Conservation (phyloP, 2,329 filamentous ascomycete species). For the Arthrinium phaeospermum region DNA sequence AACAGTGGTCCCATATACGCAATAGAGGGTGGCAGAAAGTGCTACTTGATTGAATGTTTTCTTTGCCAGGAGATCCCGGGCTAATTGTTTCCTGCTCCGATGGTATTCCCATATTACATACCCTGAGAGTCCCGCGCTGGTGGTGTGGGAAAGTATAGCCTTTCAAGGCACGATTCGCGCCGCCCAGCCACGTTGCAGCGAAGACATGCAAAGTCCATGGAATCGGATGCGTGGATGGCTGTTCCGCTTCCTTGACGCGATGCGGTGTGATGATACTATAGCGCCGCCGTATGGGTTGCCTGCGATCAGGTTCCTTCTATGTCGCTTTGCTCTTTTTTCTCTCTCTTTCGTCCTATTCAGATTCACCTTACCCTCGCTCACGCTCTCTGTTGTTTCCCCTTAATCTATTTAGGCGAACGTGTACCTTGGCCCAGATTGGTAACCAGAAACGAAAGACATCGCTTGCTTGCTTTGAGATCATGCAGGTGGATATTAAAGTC, state of each 20-base stretch:
- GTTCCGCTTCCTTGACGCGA: not conserved
- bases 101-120: not conserved
- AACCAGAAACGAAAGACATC: conserved; percentile 40
- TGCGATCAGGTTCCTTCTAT: not conserved
- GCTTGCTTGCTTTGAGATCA: conserved; percentile 38
- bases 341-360: not conserved
- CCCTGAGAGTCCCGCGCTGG: not conserved
- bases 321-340: not conserved
- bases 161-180: not conserved
- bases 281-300: not conserved
- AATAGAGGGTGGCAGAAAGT: not conserved
- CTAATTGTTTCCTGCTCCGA: not conserved
- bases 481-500: conserved; percentile 36
- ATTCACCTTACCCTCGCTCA: not conserved
- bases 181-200: not conserved
- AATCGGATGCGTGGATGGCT: conserved; percentile 1
- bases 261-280: conserved; percentile 2
- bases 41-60: not conserved
- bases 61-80: not conserved
- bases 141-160: conserved; percentile 1
- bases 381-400: not conserved
- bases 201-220: not conserved
- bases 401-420: conserved; percentile 18
- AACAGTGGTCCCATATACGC: not conserved
- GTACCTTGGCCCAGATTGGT: conserved; percentile 36